Base-by-base conservation (phyloP, 2,329 filamentous ascomycete genomes). In the Thelonectria olida region DNA sequence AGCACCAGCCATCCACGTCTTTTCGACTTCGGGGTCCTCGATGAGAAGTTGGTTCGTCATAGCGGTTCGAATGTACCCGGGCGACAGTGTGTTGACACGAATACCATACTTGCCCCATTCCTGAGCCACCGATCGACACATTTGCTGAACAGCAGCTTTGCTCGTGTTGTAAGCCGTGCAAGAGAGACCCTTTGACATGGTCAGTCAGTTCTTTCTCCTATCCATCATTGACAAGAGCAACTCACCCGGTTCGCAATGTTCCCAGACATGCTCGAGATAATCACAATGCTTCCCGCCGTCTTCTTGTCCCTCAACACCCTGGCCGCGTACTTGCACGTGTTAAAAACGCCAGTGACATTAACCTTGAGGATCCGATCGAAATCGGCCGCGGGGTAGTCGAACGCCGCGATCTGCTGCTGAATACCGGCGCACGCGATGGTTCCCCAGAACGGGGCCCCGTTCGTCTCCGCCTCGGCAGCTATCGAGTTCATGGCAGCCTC, bases 291-390 rank as follows among this genome's bases (percentile, higher is more conserved):
- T 0, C 82, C 83, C 2, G 75, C 73, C 0, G 69, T 74, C 7
- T 78, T 75, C 45, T 75, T 76, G 48, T 78, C 74, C n/a, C 78
- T 74, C 67, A 85, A 72, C 36, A 89, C 84, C 62, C 85, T 82
- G 52, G 89, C 90, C 23, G 89, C 86, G 58, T 89, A 88, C 78
- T 91, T 89, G 61, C 89, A 89, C 70, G 89, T 91, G 74, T 89
- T 82, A 76, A 88, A 89, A 23, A 85, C 87, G n/a, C 90, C 90
- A 49, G 84, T 90, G 67, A 92, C 78, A 74, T 92, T 91, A 66
- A 90, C 88, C 71, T 88, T 81, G 72, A 92, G 80, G 68, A 92
- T 88, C 75, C 90, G 85, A 70, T 88, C 83, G 82, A 89, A 92
- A 73, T 87, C 86, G 73, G 88, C 73, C 23, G 78, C 72, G 4